Percentiles rank a stretch among this genome's conserved stretches.
Evolutionary conservation across 2,329 filamentous ascomycete species (phyloP).

Genomic region (Leptosphaerulina australis): DNA sequence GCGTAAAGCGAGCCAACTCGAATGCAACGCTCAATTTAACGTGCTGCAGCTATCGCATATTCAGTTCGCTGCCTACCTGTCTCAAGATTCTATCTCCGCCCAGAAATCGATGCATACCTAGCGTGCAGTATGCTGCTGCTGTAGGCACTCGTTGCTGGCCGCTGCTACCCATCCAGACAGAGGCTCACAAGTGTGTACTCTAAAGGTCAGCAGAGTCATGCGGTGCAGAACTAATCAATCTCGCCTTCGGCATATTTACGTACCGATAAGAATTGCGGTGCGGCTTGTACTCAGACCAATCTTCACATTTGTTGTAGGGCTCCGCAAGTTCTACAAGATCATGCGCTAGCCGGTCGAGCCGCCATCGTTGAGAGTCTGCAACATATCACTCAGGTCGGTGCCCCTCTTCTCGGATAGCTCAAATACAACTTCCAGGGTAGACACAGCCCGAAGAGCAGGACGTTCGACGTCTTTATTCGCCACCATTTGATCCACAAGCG

Average conservation of each 20-base stretch:
- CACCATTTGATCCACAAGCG: conserved; percentile 22
- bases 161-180: neutral
- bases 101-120: conserved; percentile 8
- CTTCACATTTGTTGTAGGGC: conserved; percentile 13
- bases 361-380: conserved; percentile 16
- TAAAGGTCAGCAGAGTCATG: neutral
- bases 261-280: conserved; percentile 11
- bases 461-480: conserved; percentile 16
- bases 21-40: conserved; percentile 3
- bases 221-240: neutral
- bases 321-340: conserved; percentile 11
- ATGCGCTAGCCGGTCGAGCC: conserved; percentile 20
- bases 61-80: conserved; percentile 2
- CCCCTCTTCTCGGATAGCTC: conserved; percentile 12
- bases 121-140: conserved; percentile 2
- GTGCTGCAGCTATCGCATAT: conserved; percentile 10
- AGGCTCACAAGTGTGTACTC: conserved; percentile 10
- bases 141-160: conserved; percentile 2
- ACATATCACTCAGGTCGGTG: conserved; percentile 7
- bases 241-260: conserved; percentile 7
- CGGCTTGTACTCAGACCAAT: conserved; percentile 12
- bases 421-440: neutral
- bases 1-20: neutral
- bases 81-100: neutral
- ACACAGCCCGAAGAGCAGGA: neutral